Conservation (phyloP, 2,329 filamentous ascomycete genomes). For the Penicillium sp. region DNA sequence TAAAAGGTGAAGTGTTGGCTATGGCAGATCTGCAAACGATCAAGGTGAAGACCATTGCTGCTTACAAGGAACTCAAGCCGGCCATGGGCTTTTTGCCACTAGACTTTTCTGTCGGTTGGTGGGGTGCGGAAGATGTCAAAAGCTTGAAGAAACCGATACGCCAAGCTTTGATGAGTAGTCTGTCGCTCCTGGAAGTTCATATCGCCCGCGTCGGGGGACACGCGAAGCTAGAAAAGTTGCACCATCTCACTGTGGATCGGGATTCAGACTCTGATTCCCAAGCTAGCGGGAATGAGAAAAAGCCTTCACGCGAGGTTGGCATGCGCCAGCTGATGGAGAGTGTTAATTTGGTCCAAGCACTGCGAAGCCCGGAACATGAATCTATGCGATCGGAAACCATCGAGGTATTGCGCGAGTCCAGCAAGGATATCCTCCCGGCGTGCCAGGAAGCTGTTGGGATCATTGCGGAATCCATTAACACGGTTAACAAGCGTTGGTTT, state of each 20-base stretch:
- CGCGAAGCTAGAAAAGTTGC: constrained; percentile 19
- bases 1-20: constrained; percentile 16
- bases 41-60: constrained; percentile 33
- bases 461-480: constrained; percentile 28
- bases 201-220: constrained; percentile 31
- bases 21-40: constrained; percentile 30
- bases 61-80: constrained; percentile 42
- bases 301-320: constrained; percentile 23
- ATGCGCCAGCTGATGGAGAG: constrained; percentile 35
- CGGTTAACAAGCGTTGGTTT: constrained; percentile 33
- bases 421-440: constrained; percentile 24
- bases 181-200: constrained; percentile 47
- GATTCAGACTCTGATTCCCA: constrained; percentile 5
- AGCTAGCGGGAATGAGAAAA: constrained; percentile 15
- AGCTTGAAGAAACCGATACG: constrained; percentile 39
- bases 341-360: constrained; percentile 36
- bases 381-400: constrained; percentile 34
- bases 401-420: constrained; percentile 31
- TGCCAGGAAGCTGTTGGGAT: constrained; percentile 27
- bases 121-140: constrained; percentile 47
- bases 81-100: constrained; percentile 47
- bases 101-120: constrained; percentile 48
- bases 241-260: constrained; percentile 9
- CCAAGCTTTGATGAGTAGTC: constrained; percentile 33
- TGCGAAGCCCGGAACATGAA: constrained; percentile 40